Conservation (phyloP, 768 basidiomycete species). For the Panellus pusillus region DNA sequence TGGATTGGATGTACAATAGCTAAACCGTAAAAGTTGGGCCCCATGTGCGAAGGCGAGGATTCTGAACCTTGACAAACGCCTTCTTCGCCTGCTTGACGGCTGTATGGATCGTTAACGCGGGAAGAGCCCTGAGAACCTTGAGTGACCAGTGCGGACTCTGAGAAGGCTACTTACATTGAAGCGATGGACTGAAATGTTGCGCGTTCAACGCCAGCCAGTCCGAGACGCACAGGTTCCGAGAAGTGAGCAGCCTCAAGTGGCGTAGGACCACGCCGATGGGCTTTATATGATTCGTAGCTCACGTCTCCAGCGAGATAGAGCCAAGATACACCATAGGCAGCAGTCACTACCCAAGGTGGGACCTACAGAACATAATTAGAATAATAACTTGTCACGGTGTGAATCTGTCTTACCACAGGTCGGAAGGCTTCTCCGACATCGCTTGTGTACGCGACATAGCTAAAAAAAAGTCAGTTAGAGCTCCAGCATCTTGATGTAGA, state of each 20-base stretch:
- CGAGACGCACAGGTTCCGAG: slow-evolving; percentile 67
- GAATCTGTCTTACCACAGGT: slow-evolving; percentile 45
- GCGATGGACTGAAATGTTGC: slow-evolving; percentile 80
- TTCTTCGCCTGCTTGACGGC: slow-evolving; percentile 73
- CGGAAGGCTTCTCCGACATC: slow-evolving; percentile 84
- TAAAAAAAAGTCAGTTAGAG: slow-evolving; percentile 10
- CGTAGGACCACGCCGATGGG: slow-evolving; percentile 64
- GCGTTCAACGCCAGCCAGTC: slow-evolving; percentile 72
- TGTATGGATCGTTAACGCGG: slow-evolving; percentile 84
- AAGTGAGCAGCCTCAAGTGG: slow-evolving; percentile 67
- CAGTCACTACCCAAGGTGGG: slow-evolving; percentile 66
- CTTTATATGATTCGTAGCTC: slow-evolving; percentile 79
- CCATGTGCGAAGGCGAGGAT: slow-evolving; percentile 63
- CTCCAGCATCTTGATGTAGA: slow-evolving; percentile 65
- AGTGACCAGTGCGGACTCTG: background rate
- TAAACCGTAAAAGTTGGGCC: slow-evolving; percentile 72
- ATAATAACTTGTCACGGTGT: too few relatives aligned
- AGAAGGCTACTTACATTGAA: slow-evolving; percentile 59
- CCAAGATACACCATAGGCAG: slow-evolving; percentile 83
- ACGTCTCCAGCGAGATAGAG: slow-evolving; percentile 79
- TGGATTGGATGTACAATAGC: slow-evolving; percentile 44
- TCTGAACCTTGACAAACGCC: slow-evolving; percentile 59
- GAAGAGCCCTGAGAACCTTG: slow-evolving; percentile 59
- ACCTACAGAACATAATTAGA: slow-evolving; percentile 23
- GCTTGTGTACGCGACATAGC: slow-evolving; percentile 54